phyloP scores from a whole-genome alignment of 768 basidiomycete species.

The Mycena olivaceomarginata region DNA sequence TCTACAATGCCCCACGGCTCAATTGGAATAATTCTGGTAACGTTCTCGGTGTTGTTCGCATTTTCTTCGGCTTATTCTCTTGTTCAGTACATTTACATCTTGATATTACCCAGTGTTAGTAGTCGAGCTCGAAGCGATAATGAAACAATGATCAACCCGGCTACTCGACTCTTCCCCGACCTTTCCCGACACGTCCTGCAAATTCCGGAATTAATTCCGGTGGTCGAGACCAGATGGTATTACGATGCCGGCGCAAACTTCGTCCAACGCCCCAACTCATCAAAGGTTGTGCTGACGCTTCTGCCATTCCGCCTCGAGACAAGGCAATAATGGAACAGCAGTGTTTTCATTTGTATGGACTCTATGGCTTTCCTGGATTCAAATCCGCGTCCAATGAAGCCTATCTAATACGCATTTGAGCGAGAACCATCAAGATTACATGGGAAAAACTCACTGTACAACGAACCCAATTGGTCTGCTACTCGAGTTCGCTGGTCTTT shows the following conservation, averaged over 20 bases:
- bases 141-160: neutral
- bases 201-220: no score
- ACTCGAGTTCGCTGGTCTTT: slow-evolving; percentile 20
- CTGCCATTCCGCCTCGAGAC: neutral
- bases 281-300: no score
- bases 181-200: no score
- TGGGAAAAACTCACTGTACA: neutral
- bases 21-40: slow-evolving; percentile 1
- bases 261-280: no score
- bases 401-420: neutral
- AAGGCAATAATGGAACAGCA: neutral
- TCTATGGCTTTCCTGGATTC: neutral
- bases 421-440: neutral
- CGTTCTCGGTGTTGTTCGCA: neutral
- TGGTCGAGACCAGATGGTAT: no score
- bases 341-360: neutral
- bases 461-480: neutral
- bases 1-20: neutral
- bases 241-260: no score
- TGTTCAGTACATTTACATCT: slow-evolving; percentile 16
- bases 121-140: neutral
- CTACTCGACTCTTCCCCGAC: no score
- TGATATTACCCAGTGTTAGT: neutral
- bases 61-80: neutral
- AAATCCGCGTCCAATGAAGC: no score